These are phyloP conservation scores for Xerocomus spinulosus DNA, from an alignment of 768 basidiomycete species.

Conservation along the genomic window DNA sequence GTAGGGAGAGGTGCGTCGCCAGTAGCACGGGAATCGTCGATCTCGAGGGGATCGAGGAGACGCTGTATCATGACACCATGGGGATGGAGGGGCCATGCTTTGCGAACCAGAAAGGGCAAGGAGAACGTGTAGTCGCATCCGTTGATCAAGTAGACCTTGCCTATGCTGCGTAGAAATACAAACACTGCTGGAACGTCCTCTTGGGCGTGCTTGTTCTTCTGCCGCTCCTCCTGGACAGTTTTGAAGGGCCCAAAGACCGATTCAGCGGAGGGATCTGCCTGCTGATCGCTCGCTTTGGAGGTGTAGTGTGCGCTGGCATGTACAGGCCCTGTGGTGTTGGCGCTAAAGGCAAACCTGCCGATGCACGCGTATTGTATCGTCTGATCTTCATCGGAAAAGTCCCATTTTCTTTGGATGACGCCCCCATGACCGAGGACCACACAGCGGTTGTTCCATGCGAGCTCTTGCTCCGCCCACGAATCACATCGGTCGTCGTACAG, in stretches of 20 bases:
- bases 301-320: constrained; percentile 30
- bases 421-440: constrained; percentile 66
- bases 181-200: constrained; percentile 58
- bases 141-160: constrained; percentile 64
- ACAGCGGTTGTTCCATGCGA: constrained; percentile 63
- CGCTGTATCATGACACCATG: constrained; percentile 80
- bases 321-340: constrained; percentile 23
- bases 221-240: constrained; percentile 37
- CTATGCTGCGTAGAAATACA: constrained; percentile 72
- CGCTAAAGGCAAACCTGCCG: constrained; percentile 62
- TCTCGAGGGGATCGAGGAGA: constrained; percentile 60
- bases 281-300: constrained; percentile 14
- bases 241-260: constrained; percentile 42
- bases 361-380: constrained; percentile 75
- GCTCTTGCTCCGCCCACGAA: constrained; percentile 52
- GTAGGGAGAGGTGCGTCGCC: constrained; percentile 73
- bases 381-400: constrained; percentile 65
- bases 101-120: constrained; percentile 74
- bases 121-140: constrained; percentile 75
- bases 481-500: constrained; percentile 38
- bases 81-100: constrained; percentile 74
- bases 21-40: constrained; percentile 58
- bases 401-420: constrained; percentile 69
- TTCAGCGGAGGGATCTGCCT: constrained; percentile 14
- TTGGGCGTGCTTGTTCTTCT: constrained; percentile 33